Evolutionary conservation across 108 stramenopile genomes (phyloP), one percentile per base, ranked within the genome.

Genomic region (Parietichytrium sp.): DNA sequence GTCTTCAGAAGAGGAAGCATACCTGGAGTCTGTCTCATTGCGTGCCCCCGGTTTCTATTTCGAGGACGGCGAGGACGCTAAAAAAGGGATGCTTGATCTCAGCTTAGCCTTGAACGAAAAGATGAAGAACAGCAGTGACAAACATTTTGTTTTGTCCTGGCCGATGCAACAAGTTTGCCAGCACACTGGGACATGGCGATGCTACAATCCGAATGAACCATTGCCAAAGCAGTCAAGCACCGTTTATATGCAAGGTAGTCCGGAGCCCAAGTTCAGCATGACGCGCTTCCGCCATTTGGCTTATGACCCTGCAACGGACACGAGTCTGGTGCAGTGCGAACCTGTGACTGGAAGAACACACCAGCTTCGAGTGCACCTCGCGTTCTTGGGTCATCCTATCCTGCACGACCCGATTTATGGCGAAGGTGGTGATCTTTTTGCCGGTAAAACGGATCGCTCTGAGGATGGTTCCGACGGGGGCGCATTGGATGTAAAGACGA

Each of bases 331-430:
- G 31, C 48, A 81, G 15, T 93, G 93, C 79, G 52, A 55, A 51
- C 96, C 95, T 8, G 48, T 93, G 1, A 95, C 95, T 16, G 96
- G 96, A 4, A 83, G 96, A 7, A 94, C 93, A 48, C 96, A 97
- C 82, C 96, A 97, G 85, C 79, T 97, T 27, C 87, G 96, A 8
- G 89, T 97, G 18, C 96, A 97, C 82, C 86, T 95, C 3, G 83
- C 91, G 51, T 77, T 82, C 27, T 80, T 95, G 12, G 94, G 94
- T 6, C 88, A 81, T 82, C 91, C 96, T 6, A 94, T 97, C 49
- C 84, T 88, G 16, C 87, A 91, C 55, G 96, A 97, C 81, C 79
- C 88, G 33, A 88, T 87, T 51, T 95, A 97, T 72, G 96, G 94
- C 36, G 91, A 7, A 7, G 29, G 45, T n/a, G 61, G 61, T 7